phyloP scores from a whole-genome alignment of 768 basidiomycete species.

The Naganishia antarctica region DNA sequence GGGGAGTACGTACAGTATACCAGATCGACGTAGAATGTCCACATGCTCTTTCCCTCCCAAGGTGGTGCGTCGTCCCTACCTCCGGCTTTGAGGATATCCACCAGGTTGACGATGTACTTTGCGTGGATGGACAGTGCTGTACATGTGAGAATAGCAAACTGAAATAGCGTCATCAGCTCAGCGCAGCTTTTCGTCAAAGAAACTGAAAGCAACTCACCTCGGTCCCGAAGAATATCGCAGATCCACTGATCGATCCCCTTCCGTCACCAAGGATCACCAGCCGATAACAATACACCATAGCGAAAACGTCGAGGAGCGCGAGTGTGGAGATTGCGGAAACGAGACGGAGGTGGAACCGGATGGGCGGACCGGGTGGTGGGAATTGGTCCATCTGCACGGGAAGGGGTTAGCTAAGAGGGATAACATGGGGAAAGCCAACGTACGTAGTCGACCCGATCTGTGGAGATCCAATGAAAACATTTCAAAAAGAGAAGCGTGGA shows the following conservation, averaged over 20 bases:
- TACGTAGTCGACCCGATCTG: slow-evolving; percentile 95
- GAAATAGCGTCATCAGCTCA: neutral
- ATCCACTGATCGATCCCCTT: slow-evolving; percentile 62
- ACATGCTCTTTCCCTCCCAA: slow-evolving; percentile 99
- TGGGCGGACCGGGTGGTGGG: slow-evolving; percentile 75
- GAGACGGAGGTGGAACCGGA: slow-evolving; percentile 81
- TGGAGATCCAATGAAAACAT: slow-evolving; percentile 95
- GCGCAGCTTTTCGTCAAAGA: neutral
- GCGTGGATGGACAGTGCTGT: slow-evolving; percentile 69
- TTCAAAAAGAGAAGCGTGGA: slow-evolving; percentile 90
- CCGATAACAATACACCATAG: slow-evolving; percentile 34
- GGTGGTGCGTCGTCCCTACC: slow-evolving; percentile 55
- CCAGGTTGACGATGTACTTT: slow-evolving; percentile 74
- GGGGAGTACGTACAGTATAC: slow-evolving; percentile 63
- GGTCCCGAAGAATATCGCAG: slow-evolving; percentile 90
- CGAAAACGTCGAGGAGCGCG: slow-evolving; percentile 72
- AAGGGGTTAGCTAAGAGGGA: neutral
- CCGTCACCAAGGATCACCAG: neutral
- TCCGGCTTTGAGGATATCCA: slow-evolving; percentile 77
- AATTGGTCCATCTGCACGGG: slow-evolving; percentile 85
- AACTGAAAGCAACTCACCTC: slow-evolving; percentile 67
- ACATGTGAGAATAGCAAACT: slow-evolving; percentile 87
- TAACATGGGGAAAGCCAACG: slow-evolving; percentile 32
- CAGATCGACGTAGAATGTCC: slow-evolving; percentile 88
- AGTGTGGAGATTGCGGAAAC: slow-evolving; percentile 65